Base-by-base conservation (phyloP, 352 stramenopile species). In the Pythium rishiriense region DNA sequence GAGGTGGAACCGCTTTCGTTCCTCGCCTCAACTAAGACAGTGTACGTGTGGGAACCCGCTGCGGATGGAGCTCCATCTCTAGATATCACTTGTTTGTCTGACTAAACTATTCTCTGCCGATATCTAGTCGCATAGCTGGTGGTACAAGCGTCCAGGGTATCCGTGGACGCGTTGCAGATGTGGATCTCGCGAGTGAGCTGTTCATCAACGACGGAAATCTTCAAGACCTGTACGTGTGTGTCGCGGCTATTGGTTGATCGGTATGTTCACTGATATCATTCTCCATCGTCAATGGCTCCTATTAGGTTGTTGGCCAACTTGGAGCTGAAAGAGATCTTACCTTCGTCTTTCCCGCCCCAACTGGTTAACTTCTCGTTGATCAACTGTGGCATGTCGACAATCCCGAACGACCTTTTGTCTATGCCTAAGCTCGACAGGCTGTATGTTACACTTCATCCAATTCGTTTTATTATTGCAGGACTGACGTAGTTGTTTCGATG, bases 251-350 rank as follows among this genome's bases (percentile, higher is more conserved):
- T 14, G 33, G 14, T 14, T 39, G 33, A 39, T 14, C 33, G n/a
- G n/a, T n/a, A n/a, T n/a, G n/a, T n/a, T n/a, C n/a, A n/a, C n/a
- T n/a, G n/a, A n/a, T n/a, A n/a, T n/a, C n/a, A n/a, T n/a, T n/a
- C n/a, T n/a, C n/a, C n/a, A n/a, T n/a, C n/a, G n/a, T n/a, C n/a
- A n/a, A n/a, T n/a, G n/a, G 3, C 29, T 35, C 4, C 2, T 21
- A 3, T n/a, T 59, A 88, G 79, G 41, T 75, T 69, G 29, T 70
- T 90, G 43, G 71, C 77, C 31, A 90, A 90, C 53, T 56, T 90
- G 33, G 66, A 75, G 31, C 70, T 90, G 24, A 68, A 75, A 14
- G 35, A 69, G 31, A 68, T 78, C 49, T 46, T 69, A 0, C 70
- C 76, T 29, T 84, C 74, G 17, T 81, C 81, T 15, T 85, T 88